Conservation (phyloP, 2,329 filamentous ascomycete species). For the Aspergillus arachidicola region DNA sequence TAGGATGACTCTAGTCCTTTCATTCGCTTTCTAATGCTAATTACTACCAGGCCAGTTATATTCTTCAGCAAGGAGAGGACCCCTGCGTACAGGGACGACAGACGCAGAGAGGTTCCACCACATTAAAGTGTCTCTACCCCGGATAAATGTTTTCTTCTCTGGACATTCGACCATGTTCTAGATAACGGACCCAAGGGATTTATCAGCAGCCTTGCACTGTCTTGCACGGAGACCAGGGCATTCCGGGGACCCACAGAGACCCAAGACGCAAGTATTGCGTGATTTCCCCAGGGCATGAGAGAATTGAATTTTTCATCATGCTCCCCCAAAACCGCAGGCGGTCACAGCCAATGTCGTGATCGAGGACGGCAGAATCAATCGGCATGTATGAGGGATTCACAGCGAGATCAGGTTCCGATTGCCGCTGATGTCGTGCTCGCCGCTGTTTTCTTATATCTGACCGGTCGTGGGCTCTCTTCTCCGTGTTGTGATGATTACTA, state of each 20-base stretch:
- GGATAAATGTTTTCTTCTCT: neutral
- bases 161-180: constrained; percentile 4
- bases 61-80: neutral
- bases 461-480: constrained; percentile 24
- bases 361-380: constrained; percentile 27
- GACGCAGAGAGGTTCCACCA: neutral
- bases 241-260: constrained; percentile 24
- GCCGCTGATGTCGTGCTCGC: constrained; percentile 38
- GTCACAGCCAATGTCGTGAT: constrained; percentile 34
- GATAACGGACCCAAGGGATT: constrained; percentile 11
- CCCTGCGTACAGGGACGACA: neutral
- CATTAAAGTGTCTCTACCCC: neutral
- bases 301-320: constrained; percentile 33
- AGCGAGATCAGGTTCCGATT: constrained; percentile 26
- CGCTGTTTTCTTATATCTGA: constrained; percentile 32
- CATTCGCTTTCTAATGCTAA: neutral
- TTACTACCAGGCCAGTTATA: neutral
- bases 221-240: constrained; percentile 13
- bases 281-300: constrained; percentile 36
- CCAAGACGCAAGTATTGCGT: constrained; percentile 42
- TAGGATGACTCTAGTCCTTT: neutral
- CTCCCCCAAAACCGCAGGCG: constrained; percentile 28
- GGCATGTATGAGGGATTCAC: constrained; percentile 24
- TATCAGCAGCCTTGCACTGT: constrained; percentile 20
- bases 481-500: neutral